Base-by-base conservation (phyloP, 805 yeast species). In the Saturnispora gosingensis region DNA sequence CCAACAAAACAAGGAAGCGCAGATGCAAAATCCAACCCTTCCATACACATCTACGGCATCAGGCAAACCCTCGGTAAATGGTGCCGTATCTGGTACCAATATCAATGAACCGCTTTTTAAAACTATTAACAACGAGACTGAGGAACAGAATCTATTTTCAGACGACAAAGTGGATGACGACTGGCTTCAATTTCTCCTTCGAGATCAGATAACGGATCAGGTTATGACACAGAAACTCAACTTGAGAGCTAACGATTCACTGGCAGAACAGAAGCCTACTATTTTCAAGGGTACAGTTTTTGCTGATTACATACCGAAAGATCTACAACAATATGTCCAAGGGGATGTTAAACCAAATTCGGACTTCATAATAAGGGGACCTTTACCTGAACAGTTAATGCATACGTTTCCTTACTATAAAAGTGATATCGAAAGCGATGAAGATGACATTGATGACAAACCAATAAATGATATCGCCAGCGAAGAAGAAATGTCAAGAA, bases 281-380 rank as follows among this genome's bases (percentile, higher is more conserved):
- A 38, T 53, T 11, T 60, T 64, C 34, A 56, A 59, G 44, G 67
- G 66, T 1, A 58, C 67, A 0, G 64, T 65, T 0, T 46, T 67
- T 4, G 51, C 56, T 1, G 60, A 64, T 16, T 56, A 58, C 46
- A 51, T 63, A 27, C 68, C 69, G 2, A 46, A 56, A n/a, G 70
- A 65, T 42, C 55, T 58, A 16, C 54, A 49, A 39, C 57, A 54
- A n/a, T 40, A 54, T 16, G 53, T 55, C 18, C 47, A 49, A 3
- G 54, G 55, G n/a, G 54, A 51, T 18, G 50, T 36, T n/a, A 58
- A 53, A 44, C 59, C 64, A 5, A 53, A 52, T 30, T 58, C 57
- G 35, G 69, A 68, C 45, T 65, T 65, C 49, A 44, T 66, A 13
- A 62, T 68, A 16, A 56, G 60, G 7, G 72, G 71, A 0, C 70